Conservation (phyloP, 2,329 filamentous ascomycete species). For the Botrytis tulipae region DNA sequence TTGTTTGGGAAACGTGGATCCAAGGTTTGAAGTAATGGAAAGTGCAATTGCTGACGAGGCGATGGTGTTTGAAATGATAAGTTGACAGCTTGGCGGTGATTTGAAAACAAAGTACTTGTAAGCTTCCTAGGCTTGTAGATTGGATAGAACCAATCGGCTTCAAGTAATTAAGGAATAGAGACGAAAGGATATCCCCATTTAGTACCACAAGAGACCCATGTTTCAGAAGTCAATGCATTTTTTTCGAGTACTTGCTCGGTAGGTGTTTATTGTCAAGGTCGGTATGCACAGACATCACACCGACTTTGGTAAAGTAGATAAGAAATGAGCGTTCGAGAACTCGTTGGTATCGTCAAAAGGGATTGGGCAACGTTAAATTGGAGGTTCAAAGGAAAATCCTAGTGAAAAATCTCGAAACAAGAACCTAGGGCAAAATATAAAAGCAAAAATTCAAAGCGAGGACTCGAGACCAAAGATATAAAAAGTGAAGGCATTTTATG, state of each 20-base stretch:
- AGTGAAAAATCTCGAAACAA: neutral
- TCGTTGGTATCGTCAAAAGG: neutral
- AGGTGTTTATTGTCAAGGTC: neutral
- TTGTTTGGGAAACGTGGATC: neutral
- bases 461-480: neutral
- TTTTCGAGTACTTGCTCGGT: neutral
- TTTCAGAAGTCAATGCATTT: slow-evolving; percentile 6
- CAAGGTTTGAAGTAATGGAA: slow-evolving; percentile 9
- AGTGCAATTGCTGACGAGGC: slow-evolving; percentile 16
- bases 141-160: neutral
- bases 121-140: neutral
- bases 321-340: neutral
- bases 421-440: neutral
- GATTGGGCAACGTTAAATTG: neutral
- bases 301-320: neutral
- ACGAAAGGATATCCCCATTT: neutral
- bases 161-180: neutral
- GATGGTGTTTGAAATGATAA: slow-evolving; percentile 7
- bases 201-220: neutral
- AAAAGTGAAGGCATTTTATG: neutral
- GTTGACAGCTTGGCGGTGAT: slow-evolving; percentile 11
- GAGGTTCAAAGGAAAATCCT: neutral
- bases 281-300: slow-evolving; percentile 8
- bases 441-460: neutral
- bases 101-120: neutral